Conservation (phyloP, 2,329 filamentous ascomycete genomes). For the Phoma herbarum region DNA sequence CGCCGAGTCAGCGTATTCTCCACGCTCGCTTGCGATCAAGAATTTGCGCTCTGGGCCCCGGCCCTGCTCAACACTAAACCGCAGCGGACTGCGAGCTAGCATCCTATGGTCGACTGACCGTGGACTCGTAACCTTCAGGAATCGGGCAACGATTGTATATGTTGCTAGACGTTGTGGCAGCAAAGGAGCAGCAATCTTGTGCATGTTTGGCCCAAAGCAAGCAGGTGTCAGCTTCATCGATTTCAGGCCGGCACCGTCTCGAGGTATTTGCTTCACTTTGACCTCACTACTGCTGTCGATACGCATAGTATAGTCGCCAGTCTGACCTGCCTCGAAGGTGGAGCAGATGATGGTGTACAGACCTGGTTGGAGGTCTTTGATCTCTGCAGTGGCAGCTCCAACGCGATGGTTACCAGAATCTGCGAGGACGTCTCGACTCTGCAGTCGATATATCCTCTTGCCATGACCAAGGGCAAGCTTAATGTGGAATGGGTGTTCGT, state of each 20-base stretch:
- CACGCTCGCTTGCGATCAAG: constrained; percentile 73
- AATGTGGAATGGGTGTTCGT: constrained; percentile 80
- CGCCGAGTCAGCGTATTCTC: constrained; percentile 76
- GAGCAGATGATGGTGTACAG: constrained; percentile 89
- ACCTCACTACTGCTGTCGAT: constrained; percentile 72
- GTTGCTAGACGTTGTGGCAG: constrained; percentile 65
- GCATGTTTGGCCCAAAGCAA: constrained; percentile 59
- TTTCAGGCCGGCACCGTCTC: constrained; percentile 79
- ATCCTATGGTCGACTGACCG: constrained; percentile 38
- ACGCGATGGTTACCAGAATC: constrained; percentile 90
- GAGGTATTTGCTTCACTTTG: constrained; percentile 67
- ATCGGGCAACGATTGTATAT: constrained; percentile 65
- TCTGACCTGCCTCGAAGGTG: constrained; percentile 84
- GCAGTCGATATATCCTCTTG: constrained; percentile 73
- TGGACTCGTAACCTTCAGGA: constrained; percentile 46
- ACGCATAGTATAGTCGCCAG: constrained; percentile 76
- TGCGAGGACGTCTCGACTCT: constrained; percentile 78
- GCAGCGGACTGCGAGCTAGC: constrained; percentile 62
- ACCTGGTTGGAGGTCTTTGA: constrained; percentile 69
- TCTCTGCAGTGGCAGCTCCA: constrained; percentile 76
- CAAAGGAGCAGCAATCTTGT: constrained; percentile 64
- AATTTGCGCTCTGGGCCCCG: constrained; percentile 72
- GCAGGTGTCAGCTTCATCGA: constrained; percentile 66
- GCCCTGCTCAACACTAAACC: constrained; percentile 76
- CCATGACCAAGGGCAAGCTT: constrained; percentile 83